These are phyloP conservation scores for Serendipita indica DNA, from an alignment of 768 basidiomycete genomes.

Conservation along the genomic window DNA sequence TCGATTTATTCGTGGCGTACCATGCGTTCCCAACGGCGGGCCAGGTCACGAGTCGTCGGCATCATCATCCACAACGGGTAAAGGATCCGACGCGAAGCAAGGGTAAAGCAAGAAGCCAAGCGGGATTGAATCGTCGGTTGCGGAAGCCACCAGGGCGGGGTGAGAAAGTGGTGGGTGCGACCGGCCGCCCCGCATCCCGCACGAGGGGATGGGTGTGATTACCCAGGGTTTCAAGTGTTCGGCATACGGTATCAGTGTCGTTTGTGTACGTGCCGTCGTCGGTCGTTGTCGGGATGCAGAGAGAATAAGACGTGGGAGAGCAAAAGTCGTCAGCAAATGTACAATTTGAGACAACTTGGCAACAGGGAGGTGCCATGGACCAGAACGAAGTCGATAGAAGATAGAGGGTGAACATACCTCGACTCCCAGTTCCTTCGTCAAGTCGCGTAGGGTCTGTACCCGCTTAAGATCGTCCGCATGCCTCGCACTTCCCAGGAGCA, in stretches of 20 bases:
- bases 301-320: not conserved
- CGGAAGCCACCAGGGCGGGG: not conserved
- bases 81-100: not conserved
- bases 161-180: not conserved
- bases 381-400: not conserved
- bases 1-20: not conserved
- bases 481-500: slow-evolving; percentile 76
- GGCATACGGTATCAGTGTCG: no score
- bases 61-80: not conserved
- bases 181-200: no score
- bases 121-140: not conserved
- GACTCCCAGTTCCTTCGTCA: slow-evolving; percentile 50
- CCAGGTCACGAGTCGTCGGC: not conserved
- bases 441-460: slow-evolving; percentile 40
- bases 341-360: not conserved
- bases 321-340: not conserved
- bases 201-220: no score
- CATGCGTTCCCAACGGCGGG: not conserved
- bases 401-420: slow-evolving; percentile 35
- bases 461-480: slow-evolving; percentile 59
- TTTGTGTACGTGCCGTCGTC: not conserved
- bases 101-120: not conserved
- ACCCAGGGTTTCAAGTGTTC: no score
- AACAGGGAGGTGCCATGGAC: not conserved
- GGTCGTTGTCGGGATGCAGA: not conserved